These are phyloP conservation scores for Alloteropsis angusta DNA, from an alignment of 202 grass and related monocot genomes.

Conservation along the genomic window DNA sequence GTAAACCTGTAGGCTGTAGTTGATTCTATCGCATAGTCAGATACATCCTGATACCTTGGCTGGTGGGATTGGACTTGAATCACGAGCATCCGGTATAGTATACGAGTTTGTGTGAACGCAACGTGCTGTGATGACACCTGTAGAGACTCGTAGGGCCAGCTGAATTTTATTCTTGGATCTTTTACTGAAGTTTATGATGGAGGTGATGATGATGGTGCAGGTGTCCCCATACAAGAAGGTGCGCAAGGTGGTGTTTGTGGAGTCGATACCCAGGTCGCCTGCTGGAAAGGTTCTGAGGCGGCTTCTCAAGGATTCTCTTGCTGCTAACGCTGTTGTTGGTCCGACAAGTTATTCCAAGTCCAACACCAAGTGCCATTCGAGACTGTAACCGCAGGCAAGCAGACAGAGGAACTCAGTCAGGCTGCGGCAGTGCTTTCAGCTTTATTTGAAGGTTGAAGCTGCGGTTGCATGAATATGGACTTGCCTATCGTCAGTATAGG, in stretches of 20 bases:
- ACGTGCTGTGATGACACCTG: too few relatives aligned
- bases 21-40: too few relatives aligned
- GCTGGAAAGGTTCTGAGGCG: conserved; percentile 77
- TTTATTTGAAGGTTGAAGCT: not conserved
- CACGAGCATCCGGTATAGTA: too few relatives aligned
- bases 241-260: conserved; percentile 76
- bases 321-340: not conserved
- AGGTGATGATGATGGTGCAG: conserved; percentile 17
- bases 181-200: too few relatives aligned
- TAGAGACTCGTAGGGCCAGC: too few relatives aligned
- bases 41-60: too few relatives aligned
- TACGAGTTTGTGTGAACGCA: too few relatives aligned
- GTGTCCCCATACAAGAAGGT: conserved; percentile 88
- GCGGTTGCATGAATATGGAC: not conserved
- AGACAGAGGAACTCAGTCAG: not conserved
- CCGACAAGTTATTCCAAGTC: not conserved
- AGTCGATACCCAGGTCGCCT: conserved; percentile 74
- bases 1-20: too few relatives aligned
- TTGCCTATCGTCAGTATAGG: not conserved
- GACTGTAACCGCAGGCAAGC: not conserved
- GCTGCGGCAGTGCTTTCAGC: not conserved
- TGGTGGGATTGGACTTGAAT: too few relatives aligned
- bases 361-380: conserved; percentile 11
- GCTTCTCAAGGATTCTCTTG: conserved; percentile 46
- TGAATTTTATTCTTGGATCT: too few relatives aligned